These are phyloP conservation scores for Nicotiana sylvestris DNA, from an alignment of 257 asterid species.

Conservation along the genomic window DNA sequence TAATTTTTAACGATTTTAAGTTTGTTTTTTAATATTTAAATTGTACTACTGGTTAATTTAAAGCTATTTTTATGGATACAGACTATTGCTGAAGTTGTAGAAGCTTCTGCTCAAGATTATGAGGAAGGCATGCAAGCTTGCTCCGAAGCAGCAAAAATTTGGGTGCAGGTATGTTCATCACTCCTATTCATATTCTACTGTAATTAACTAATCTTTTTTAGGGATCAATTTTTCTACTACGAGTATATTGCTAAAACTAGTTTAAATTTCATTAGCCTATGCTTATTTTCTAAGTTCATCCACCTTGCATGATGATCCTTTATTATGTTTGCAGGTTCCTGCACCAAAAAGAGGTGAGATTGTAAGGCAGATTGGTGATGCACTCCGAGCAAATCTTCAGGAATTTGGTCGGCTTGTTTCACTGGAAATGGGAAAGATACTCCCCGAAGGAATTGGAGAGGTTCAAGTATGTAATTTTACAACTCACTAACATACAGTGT, in stretches of 20 bases:
- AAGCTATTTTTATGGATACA: constrained; percentile 19
- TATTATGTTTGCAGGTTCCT: constrained; percentile 59
- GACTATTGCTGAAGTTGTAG: constrained; percentile 79
- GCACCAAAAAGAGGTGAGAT: constrained; percentile 99
- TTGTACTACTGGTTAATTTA: background rate
- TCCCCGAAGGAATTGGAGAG: constrained; percentile 98
- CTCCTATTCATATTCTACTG: background rate
- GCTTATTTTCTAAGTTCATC: background rate
- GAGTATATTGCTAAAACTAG: background rate
- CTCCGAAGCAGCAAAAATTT: constrained; percentile 62
- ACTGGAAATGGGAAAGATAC: constrained; percentile 96
- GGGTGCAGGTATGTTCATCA: constrained; percentile 75
- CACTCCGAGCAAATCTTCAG: constrained; percentile 73
- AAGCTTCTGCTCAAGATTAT: constrained; percentile 75
- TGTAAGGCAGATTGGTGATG: constrained; percentile 98
- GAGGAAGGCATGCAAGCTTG: constrained; percentile 88
- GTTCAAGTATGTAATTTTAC: constrained; percentile 60
- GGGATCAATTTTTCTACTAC: background rate
- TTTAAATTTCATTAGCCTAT: background rate
- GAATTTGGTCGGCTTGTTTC: constrained; percentile 94
- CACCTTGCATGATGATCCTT: background rate
- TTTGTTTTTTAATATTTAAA: background rate
- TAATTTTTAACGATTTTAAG: background rate
- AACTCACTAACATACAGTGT: background rate
- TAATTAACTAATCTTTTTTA: background rate